A percentile compares a stretch with the other conserved stretches of the same genome.
Evolutionary conservation across 768 basidiomycete genomes (phyloP).

Genomic region (Xerocomellus dryophilus): DNA sequence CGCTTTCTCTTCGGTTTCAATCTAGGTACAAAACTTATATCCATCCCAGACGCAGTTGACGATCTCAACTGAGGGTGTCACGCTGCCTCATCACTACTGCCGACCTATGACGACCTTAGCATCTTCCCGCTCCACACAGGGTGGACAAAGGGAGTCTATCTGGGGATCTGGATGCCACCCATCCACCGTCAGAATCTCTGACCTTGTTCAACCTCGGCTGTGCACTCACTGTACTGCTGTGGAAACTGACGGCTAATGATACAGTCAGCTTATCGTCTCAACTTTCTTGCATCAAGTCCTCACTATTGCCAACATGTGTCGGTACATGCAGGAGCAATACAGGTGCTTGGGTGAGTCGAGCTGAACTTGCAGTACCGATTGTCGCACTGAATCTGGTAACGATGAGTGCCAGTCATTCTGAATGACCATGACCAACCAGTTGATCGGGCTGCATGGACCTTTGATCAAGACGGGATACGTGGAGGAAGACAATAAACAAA

Average conservation of each 20-base stretch:
- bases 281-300: constrained; percentile 28
- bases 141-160: constrained; percentile 36
- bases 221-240: constrained; percentile 58
- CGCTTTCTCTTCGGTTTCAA: not conserved
- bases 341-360: constrained; percentile 54
- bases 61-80: constrained; percentile 21
- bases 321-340: constrained; percentile 53
- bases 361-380: constrained; percentile 71
- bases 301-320: constrained; percentile 78
- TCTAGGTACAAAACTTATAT: constrained; percentile 11
- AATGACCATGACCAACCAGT: constrained; percentile 41
- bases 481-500: constrained; percentile 32
- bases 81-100: constrained; percentile 4
- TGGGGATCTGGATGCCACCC: constrained; percentile 31
- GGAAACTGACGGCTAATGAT: constrained; percentile 63
- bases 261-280: constrained; percentile 22
- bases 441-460: constrained; percentile 49
- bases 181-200: constrained; percentile 12
- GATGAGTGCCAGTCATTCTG: constrained; percentile 12
- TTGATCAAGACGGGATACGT: constrained; percentile 11
- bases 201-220: constrained; percentile 5
- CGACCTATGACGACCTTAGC: constrained; percentile 1
- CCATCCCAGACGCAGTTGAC: constrained; percentile 18
- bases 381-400: constrained; percentile 59
- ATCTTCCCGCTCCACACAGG: constrained; percentile 18